phyloP scores from a whole-genome alignment of 805 yeast species.

The Sugiyamaella lignohabitans region DNA sequence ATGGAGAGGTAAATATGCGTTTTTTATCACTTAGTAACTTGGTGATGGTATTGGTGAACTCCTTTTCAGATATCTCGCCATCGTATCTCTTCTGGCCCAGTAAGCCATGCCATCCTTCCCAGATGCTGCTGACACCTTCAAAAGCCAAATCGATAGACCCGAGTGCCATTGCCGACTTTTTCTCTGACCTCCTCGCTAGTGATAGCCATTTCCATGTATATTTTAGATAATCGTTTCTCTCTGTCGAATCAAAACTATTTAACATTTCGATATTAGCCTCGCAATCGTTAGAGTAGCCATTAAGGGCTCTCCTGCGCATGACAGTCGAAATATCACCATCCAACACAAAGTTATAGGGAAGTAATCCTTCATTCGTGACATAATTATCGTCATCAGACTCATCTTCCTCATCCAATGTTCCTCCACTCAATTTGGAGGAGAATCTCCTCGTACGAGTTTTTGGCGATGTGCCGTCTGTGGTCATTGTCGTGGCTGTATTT shows the following conservation, averaged over 20 bases:
- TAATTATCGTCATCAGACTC: conserved; percentile 10
- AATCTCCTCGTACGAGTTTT: conserved; percentile 3
- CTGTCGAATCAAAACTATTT: conserved; percentile 23
- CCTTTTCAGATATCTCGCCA: conserved; percentile 32
- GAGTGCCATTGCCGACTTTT: conserved; percentile 59
- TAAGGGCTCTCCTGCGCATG: conserved; percentile 62
- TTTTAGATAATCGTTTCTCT: conserved; percentile 50
- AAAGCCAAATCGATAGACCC: conserved; percentile 68
- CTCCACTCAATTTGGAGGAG: conserved; percentile 7
- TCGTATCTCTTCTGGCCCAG: conserved; percentile 16
- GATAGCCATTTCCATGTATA: conserved; percentile 92
- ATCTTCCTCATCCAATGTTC: conserved; percentile 16
- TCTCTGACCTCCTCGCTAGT: conserved; percentile 58
- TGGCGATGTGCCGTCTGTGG: not conserved
- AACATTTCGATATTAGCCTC: conserved; percentile 51
- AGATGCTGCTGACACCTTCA: conserved; percentile 82
- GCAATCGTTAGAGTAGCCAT: conserved; percentile 69
- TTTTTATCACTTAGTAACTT: conserved; percentile 42
- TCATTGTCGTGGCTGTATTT: not conserved
- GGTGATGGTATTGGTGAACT: conserved; percentile 47
- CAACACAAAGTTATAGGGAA: conserved; percentile 38
- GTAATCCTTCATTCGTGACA: conserved; percentile 11
- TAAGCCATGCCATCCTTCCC: conserved; percentile 51
- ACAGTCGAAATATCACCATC: conserved; percentile 67
- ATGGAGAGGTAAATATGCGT: conserved; percentile 24